Conservation (phyloP, 768 basidiomycete genomes). For the Udeniomyces megalosporus region DNA sequence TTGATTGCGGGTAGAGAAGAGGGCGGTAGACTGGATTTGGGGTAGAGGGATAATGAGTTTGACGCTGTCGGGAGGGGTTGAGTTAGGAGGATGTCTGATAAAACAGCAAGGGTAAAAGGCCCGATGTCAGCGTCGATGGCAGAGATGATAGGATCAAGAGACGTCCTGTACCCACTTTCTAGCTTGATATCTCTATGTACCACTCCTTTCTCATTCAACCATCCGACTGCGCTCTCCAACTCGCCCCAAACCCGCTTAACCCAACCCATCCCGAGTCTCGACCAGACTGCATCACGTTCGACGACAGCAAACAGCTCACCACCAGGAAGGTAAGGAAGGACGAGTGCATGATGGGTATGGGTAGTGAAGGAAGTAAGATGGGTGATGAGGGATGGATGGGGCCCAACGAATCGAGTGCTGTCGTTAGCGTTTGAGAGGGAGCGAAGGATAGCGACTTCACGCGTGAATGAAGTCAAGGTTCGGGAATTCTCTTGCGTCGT, state of each 20-base stretch:
- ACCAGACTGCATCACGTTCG: conserved; percentile 32
- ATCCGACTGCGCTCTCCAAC: conserved; percentile 58
- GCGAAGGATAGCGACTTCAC: conserved; percentile 63
- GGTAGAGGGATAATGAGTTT: conserved; percentile 24
- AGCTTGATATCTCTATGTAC: conserved; percentile 84
- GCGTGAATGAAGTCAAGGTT: conserved; percentile 57
- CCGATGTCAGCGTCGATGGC: background rate
- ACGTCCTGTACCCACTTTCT: conserved; percentile 34
- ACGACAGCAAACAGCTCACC: conserved; percentile 70
- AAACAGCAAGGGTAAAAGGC: background rate
- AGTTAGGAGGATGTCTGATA: conserved; percentile 58
- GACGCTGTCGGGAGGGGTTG: conserved; percentile 32
- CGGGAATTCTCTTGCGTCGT: conserved; percentile 45
- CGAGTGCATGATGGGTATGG: conserved; percentile 54
- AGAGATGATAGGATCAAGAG: background rate
- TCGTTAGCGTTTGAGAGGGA: conserved; percentile 42
- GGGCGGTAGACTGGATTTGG: conserved; percentile 21
- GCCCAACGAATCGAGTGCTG: too few species aligned
- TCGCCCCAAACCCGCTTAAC: conserved; percentile 59
- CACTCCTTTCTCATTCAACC: conserved; percentile 71
- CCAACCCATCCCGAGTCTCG: conserved; percentile 29
- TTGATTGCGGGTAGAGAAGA: conserved; percentile 51
- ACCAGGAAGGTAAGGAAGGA: conserved; percentile 57
- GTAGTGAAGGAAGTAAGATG: conserved; percentile 57
- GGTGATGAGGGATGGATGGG: conserved; percentile 62